A percentile compares a stretch with the other conserved stretches of the same genome.
Conservation (phyloP, 2,329 filamentous ascomycete genomes). For the Clathrospora elynae region DNA sequence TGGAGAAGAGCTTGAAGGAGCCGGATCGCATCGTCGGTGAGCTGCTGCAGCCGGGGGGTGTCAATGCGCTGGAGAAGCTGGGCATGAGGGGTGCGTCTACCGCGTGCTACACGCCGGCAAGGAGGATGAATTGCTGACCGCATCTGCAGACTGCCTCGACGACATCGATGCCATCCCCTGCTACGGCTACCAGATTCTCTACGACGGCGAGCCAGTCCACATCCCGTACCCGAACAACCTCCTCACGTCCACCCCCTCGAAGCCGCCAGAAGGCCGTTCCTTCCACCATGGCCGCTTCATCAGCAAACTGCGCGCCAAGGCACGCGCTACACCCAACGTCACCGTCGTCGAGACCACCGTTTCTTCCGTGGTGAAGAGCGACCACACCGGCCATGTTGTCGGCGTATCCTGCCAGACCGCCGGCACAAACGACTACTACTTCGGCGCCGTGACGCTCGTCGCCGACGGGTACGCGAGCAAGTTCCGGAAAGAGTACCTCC, state of each 20-base stretch:
- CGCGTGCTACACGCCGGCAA: not conserved
- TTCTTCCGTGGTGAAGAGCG: constrained; percentile 72
- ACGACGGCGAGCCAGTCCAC: constrained; percentile 71
- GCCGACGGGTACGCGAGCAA: constrained; percentile 92
- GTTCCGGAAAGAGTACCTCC: constrained; percentile 81
- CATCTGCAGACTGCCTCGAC: constrained; percentile 71
- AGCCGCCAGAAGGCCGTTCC: constrained; percentile 69
- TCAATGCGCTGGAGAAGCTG: constrained; percentile 77
- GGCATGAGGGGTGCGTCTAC: constrained; percentile 62
- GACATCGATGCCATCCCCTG: constrained; percentile 84
- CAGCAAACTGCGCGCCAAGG: constrained; percentile 75
- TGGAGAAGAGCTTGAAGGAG: constrained; percentile 88
- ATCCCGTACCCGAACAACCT: constrained; percentile 78
- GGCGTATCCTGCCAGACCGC: constrained; percentile 79
- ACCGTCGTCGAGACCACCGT: constrained; percentile 90
- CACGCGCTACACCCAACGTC: constrained; percentile 77
- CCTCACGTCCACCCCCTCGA: constrained; percentile 38
- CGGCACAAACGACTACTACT: constrained; percentile 72
- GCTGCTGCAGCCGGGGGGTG: constrained; percentile 88
- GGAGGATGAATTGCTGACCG: constrained; percentile 13
- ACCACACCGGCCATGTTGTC: constrained; percentile 72
- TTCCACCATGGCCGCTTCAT: constrained; percentile 98
- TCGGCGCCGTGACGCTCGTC: constrained; percentile 84
- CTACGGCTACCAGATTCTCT: constrained; percentile 86
- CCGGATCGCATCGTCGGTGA: constrained; percentile 96